Base-by-base conservation (phyloP, 2,329 filamentous ascomycete species). In the Beauveria sp. region DNA sequence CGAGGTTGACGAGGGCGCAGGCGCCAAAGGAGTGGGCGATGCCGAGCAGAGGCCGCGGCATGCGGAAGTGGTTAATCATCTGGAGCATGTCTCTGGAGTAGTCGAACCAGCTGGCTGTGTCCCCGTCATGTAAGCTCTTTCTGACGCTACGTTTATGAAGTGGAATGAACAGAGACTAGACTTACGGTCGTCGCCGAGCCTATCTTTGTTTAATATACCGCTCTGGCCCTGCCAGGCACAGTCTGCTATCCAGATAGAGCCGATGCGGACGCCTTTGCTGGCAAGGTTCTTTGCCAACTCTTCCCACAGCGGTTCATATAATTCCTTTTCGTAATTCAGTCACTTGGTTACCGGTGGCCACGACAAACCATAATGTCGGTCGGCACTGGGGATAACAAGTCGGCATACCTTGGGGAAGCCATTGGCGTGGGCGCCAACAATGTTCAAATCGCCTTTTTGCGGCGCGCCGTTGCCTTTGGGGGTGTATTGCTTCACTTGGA, bases 301-400 rank as follows among this genome's bases (percentile, higher is more conserved):
- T 63, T 93, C 90, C 89, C 92, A 97, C 0, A 97, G 78, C 0
- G 93, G 90, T 69, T 97, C 93, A 70, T 97, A 97, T 2, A 97
- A 75, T 78, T 98, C 93, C 89, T 92, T 12, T 1, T 9, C 16
- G n/a, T 16, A n/a, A n/a, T 14, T 3, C n/a, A 47, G 43, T 59
- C 18, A 58, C 49, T 6, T 34, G 16, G 3, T 12, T 46, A 38
- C 14, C 14, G 5, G 34, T 38, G 34, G 34, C 34, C 34, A 16
- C 34, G 34, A 38, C 14, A 14, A 38, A 38, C 5, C 5, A 38
- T 38, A 2, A 16, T 38, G 1, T 16, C 34, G 14, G 12, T 38
- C 7, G 18, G 3, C 18, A 45, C 6, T 20, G 16, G 14, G 10
- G 28, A 20, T 6, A 22, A 18, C 10, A 10, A 10, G 40, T 1